Evolutionary conservation across 2,329 filamentous ascomycete genomes (phyloP), one percentile per base, ranked within the genome.

Genomic region (Diaporthe sp.): DNA sequence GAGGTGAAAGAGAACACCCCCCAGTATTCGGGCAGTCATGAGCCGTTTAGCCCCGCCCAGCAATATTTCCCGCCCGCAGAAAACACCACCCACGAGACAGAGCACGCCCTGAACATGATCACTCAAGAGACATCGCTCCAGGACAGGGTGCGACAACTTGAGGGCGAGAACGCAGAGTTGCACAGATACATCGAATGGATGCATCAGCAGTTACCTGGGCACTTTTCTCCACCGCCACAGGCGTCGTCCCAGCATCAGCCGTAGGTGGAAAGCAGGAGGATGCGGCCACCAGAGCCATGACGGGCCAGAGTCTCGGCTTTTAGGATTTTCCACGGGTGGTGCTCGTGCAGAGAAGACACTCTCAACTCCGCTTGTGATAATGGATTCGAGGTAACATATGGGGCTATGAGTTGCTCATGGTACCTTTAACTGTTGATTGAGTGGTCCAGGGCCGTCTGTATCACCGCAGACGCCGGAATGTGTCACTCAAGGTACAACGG

Each of bases 381-480:
- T 31, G 3, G 13, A 15, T 25, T 31, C 0, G 6, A 5, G 28
- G 9, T 22, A 10, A 19, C 2, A 4, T 22, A 1, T 55, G 8
- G 55, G 19, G 53, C 1, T 58, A 22, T 34, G 28, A 34, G 15
- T 34, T 58, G 55, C 31, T 25, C 28, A 58, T 7, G 8, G 55
- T 22, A 19, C 17, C 6, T 19, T 22, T 3, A 8, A 34, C 2
- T 37, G 8, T 34, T 6, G 31, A 58, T 22, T 9, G 55, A 4
- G 5, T 58, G 28, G 28, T 22, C 22, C 31, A 58, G 55, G 28
- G 17, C 15, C 10, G 28, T 10, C 55, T 37, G 28, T 17, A 22
- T 7, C 15, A 34, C 13, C 2, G 22, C 28, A 22, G 55, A 17
- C 19, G 6, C 6, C 31, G 12, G 55, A 57, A 7, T 4, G 3